phyloP scores from a whole-genome alignment of 345 rosid genomes.

The Eucalyptus guilfoylei region DNA sequence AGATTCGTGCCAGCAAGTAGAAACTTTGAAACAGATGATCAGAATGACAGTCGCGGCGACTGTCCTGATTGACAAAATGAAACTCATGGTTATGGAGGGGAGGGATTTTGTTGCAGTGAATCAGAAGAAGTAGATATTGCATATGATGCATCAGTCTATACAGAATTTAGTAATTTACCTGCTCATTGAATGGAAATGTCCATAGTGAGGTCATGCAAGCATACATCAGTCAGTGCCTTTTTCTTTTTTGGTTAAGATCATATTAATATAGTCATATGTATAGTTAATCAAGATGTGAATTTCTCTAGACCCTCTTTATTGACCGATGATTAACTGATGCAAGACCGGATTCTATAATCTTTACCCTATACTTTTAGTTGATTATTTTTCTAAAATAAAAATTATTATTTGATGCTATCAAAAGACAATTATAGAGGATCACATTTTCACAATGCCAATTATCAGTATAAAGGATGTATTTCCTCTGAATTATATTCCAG shows the following conservation, averaged over 20 bases:
- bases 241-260: not conserved
- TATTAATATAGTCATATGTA: not conserved
- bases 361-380: not conserved
- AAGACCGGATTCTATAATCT: not conserved
- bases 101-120: not conserved
- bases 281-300: not conserved
- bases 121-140: not conserved
- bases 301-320: not conserved
- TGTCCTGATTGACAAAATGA: not conserved
- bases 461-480: not conserved
- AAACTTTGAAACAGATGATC: not conserved
- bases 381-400: not conserved
- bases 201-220: not conserved
- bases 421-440: not conserved
- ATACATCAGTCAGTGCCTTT: not conserved
- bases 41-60: accelerated
- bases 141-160: not conserved
- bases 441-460: not conserved
- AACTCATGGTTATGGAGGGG: not conserved
- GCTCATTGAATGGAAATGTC: not conserved
- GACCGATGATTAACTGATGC: not conserved
- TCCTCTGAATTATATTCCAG: not conserved
- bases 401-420: not conserved
- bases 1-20: not conserved
- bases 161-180: not conserved